Base-by-base conservation (phyloP, 495 filamentous ascomycete species). In the Xylaria scruposa region DNA sequence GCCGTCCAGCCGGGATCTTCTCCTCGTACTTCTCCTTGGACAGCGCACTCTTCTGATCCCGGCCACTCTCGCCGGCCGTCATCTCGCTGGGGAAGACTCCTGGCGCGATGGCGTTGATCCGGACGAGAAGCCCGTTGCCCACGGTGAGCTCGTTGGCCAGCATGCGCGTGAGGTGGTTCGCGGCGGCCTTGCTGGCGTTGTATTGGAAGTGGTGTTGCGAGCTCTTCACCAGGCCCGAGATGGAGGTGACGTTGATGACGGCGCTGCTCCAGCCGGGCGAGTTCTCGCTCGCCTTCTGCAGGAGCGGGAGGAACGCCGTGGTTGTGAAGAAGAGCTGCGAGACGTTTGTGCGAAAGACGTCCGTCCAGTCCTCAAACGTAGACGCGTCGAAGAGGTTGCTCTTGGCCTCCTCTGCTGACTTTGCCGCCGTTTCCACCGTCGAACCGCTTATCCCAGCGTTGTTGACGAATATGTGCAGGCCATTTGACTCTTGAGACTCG, bases 311-410 rank as follows among this genome's bases (percentile, higher is more conserved):
- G 21, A 93, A 85, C 4, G 88, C 83, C 78, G 92, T 90, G 5
- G 93, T 94, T 13, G 94, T 84, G 68, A 92, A 92, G 80, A 94
- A 97, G 63, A 95, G 90, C 24, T 91, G 89, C 68, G 94, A 89
- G 10, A 95, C 87, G 80, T 96, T 96, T 47, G 94, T 88, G 29
- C 91, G 94, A 29, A 95, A 85, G 6, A 95, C 90, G 65, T 91
- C 87, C 4, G 86, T 89, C 90, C 91, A 95, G 33, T 93, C 92
- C 9, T 84, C 71, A 72, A 92, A 88, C 4, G 92, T 92, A 79
- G 92, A 94, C 65, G 84, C 87, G 12, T 91, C 87, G 82, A 91
- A 90, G 4, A 92, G 82, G 40, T 86, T 85, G 74, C 86, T 74
- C 49, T 83, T 85, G 56, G 91, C 79, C 71, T 89, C 84, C 9